Evolutionary conservation across 495 filamentous ascomycete genomes (phyloP), one percentile per base, ranked within the genome.

Genomic region (Penicillium paradoxum): DNA sequence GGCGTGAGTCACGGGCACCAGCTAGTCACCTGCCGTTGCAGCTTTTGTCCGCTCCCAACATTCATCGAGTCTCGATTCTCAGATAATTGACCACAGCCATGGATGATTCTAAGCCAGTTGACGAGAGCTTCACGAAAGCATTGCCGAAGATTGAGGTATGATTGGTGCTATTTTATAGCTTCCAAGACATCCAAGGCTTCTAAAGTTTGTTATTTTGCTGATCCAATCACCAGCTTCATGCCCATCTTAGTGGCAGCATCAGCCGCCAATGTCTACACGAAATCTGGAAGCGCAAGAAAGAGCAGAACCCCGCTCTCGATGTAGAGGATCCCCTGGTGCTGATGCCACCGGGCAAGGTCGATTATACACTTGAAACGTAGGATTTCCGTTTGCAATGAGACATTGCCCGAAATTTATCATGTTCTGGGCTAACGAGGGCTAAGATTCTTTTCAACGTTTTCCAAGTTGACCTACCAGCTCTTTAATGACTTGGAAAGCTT

Each of bases 161-260:
- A 2, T 24, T 4, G 13, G 22, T 13, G 1, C 19, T 37, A 44
- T 24, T 19, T 42, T 45, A 9, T 17, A 38, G 49, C 29, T 14
- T 13, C 6, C 19, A n/a, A 17, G 6, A 8, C 6, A 7, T 32
- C 29, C 10, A 8, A 2, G 2, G 29, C 29, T 32, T 27, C 3
- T 27, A 27, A 27, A 15, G 18, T 25, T 15, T 39, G n/a, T 33
- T 39, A 4, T 13, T 4, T 25, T 25, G 5, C 25, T 24, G 37
- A 42, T 42, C 29, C 45, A 15, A 54, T 45, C 37, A 50, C 15
- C 60, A 92, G 85, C 78, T 95, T 15, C 90, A 95, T 57, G 89
- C 89, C 52, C 89, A 93, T 68, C 79, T 95, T 29, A 87, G 81
- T 38, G 89, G 90, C 40, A 90, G 86, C 65, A 91, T 93, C 68